phyloP scores from a whole-genome alignment of 345 rosid genomes.

The Pelargonium nanum region DNA sequence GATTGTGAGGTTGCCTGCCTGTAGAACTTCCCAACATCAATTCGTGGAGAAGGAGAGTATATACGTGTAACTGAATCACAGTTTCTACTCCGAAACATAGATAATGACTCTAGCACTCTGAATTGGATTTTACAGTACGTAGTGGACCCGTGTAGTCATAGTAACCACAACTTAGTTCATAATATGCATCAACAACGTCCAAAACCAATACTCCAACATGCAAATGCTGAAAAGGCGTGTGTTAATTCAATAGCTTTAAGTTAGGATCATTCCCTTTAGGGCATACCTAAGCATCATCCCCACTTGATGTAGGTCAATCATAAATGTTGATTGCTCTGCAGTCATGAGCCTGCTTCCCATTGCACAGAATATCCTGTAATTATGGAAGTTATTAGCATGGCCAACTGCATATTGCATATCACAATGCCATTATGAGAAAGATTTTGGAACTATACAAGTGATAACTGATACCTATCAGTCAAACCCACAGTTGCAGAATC shows the following conservation, averaged over 20 bases:
- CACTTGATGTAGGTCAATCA: constrained; percentile 97
- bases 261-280: background rate
- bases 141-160: background rate
- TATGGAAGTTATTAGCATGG: constrained; percentile 14
- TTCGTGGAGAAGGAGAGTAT: background rate
- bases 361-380: constrained; percentile 82
- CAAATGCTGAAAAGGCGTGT: background rate
- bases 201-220: background rate
- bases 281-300: constrained; percentile 90
- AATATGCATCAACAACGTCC: background rate
- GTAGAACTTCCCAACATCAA: constrained; percentile 11
- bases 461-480: constrained; percentile 86
- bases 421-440: constrained; percentile 8
- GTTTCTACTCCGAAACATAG: background rate
- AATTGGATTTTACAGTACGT: background rate
- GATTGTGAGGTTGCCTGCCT: constrained; percentile 94
- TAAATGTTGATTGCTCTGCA: constrained; percentile 85
- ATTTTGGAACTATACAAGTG: constrained; percentile 9
- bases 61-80: background rate
- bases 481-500: constrained; percentile 87
- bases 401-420: constrained; percentile 1
- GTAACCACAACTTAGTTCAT: too few relatives aligned
- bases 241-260: background rate
- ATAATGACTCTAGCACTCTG: background rate
- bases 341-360: constrained; percentile 91